Evolutionary conservation across 169 alveolate genomes (phyloP), one percentile per base, ranked within the genome.

Genomic region (Cryptosporidium andersoni): DNA sequence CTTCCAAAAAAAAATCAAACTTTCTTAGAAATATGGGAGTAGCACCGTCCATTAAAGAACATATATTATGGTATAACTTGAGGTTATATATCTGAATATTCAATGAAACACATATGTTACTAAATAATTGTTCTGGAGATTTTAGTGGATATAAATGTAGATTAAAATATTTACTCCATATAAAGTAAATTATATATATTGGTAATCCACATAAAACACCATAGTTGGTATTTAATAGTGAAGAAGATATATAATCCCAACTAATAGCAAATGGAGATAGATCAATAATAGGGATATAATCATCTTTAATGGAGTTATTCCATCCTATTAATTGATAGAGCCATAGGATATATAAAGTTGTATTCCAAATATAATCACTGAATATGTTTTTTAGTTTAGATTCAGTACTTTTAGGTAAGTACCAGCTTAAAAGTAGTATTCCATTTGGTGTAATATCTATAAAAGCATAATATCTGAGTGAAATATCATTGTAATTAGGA

Each of bases 381-480:
- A 74, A 47, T 45, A 58, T 36, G 0, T 37, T 11, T 42, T 74
- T 36, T 45, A 74, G 4, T 7, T 36, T 74, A 8, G n/a, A 37
- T 11, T 55, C 34, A 40, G 60, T 7, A 6, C 40, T n/a, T 11
- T 16, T 9, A 4, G 85, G 85, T 3, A 58, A 52, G 42, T 74
- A 14, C 85, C 85, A 74, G 9, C 64, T 39, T 4, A 58, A 55
- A 55, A 74, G 2, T 55, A 74, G 6, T 16, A 74, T 58, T 11
- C 60, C 67, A 48, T 51, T 53, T 7, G 85, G 85, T n/a, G 66
- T 74, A 1, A 74, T 36, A n/a, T 74, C 85, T 16, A 74, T 40
- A 58, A 74, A 53, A 3, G 60, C n/a, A 55, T 58, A 2, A 37
- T 36, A 56, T 2, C 60, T 55, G 3, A 74, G 16, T 25, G 25